phyloP scores from a whole-genome alignment of 75 land plant species.

The Larix kaempferi region DNA sequence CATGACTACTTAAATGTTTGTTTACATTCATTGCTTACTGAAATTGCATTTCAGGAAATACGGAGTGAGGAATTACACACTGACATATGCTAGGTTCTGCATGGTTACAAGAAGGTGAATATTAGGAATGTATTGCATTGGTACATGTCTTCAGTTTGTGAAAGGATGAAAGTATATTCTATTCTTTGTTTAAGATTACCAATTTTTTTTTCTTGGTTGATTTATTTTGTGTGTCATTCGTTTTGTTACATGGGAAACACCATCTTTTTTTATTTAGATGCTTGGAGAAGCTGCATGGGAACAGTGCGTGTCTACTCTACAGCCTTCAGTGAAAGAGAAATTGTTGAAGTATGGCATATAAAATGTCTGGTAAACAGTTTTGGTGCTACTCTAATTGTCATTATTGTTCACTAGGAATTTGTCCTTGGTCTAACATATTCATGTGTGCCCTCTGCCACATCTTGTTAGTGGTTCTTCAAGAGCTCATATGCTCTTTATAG shows the following conservation, averaged over 20 bases:
- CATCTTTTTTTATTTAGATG: slow-evolving; percentile 56
- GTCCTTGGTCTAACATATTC: slow-evolving; percentile 15
- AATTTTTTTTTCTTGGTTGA: not conserved
- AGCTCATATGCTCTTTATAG: not conserved
- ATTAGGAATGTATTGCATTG: not conserved
- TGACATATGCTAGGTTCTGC: slow-evolving; percentile 83
- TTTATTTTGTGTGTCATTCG: not conserved
- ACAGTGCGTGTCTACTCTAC: slow-evolving; percentile 66
- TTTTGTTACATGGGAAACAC: not conserved
- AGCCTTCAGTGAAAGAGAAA: slow-evolving; percentile 62
- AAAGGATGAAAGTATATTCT: not conserved
- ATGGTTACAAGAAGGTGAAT: slow-evolving; percentile 90
- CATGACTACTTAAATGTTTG: not conserved
- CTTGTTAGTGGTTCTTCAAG: slow-evolving; percentile 9
- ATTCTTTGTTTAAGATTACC: not conserved
- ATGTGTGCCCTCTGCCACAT: slow-evolving; percentile 1
- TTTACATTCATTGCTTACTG: slow-evolving; percentile 2
- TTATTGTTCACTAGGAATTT: slow-evolving; percentile 9
- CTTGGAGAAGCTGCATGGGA: slow-evolving; percentile 79
- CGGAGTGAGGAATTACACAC: slow-evolving; percentile 77
- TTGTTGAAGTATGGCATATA: slow-evolving; percentile 47
- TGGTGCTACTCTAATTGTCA: slow-evolving; percentile 2
- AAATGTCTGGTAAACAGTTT: slow-evolving; percentile 1
- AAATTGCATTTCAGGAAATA: slow-evolving; percentile 62
- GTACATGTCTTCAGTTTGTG: not conserved